Base-by-base conservation (phyloP, 768 basidiomycete genomes). In the Rhizopogon vinicolor region DNA sequence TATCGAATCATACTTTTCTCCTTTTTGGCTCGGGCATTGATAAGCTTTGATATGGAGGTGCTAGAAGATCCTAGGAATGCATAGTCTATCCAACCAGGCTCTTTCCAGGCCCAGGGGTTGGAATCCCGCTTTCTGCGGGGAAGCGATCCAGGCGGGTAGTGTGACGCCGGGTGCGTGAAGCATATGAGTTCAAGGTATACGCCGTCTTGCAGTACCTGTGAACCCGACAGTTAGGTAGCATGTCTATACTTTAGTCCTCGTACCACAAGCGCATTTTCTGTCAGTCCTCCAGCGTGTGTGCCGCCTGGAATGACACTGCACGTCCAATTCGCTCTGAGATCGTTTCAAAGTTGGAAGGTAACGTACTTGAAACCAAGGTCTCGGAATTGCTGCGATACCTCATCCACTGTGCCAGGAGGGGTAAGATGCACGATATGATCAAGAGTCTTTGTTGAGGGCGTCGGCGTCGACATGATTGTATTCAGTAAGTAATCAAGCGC, bases 351-450 rank as follows among this genome's bases (percentile, higher is more conserved):
- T 12, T 44, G 9, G 29, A 28, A 8, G 52, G 25, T 33, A 7
- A 59, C 78, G 55, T 59, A 89, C 88, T 74, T 80, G 78, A 90
- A 89, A 5, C 87, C 89, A 3, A 86, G 68, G n/a, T 75, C 62
- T 18, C 72, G 72, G 57, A 86, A 89, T 44, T 81, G 78, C 19
- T 77, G 65, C 0, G 81, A 72, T 19, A 75, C 77, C 35, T 77
- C 67, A 18, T 75, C 64, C 9, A 89, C 72, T 0, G 81, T 74
- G 0, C 80, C 84, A 1, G 86, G 83, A 0, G 86, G 82, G 0
- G 84, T 84, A n/a, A 90, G 73, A 64, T 89, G 82, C 0, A 90
- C 78, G 54, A 90, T 81, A 59, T 90, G 88, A 58, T 90, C 88
- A 10, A 89, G 63, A 29, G 67, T 78, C 43, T 66, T 71, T 2